Base-by-base conservation (phyloP, 768 basidiomycete genomes). In the Leccinum pellstonianum region DNA sequence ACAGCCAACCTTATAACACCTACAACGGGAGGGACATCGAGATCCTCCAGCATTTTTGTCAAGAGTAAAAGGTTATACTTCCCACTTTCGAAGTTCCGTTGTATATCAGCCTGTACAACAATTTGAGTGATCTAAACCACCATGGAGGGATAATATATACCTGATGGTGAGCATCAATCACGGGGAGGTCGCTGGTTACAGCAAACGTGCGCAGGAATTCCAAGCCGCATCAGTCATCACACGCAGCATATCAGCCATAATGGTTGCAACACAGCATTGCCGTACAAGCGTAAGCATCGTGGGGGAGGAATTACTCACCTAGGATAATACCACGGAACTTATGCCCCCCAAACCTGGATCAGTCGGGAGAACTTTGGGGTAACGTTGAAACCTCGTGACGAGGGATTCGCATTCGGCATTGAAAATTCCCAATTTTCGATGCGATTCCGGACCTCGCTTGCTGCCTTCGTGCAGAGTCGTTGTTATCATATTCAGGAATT, bases 311-410 rank as follows among this genome's bases (percentile, higher is more conserved):
- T 41, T 50, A 37, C 69, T 57, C 64, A 90, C 91, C 89, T 62
- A 91, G 80, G 27, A 93, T 70, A 23, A 92, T 77, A 15, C 84
- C 87, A 49, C 88, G 83, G 66, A 93, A 91, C 4, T 69, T 81
- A 87, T 1, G 81, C 77, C 57, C 80, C 80, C 46, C 92, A 75
- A 48, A 85, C 73, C 51, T 90, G 81, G 3, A 87, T 75, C 25
- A 93, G 70, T 62, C 77, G 81, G 46, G 80, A 64, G 61, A 91
- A 84, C 60, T 93, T 91, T 2, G 83, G 83, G 0, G 86, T 83
- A 21, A 89, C 82, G 65, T 92, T 92, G 67, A 83, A 86, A 5
- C 83, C 79, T 55, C 74, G 73, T 5, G 87, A 88, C 29, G 76
- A 77, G 1, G 79, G 65, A 64, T 86, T 81, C 8, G 83, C 69